These are phyloP conservation scores for Boletus pseudopeckii DNA, from an alignment of 768 basidiomycete species.

Conservation along the genomic window DNA sequence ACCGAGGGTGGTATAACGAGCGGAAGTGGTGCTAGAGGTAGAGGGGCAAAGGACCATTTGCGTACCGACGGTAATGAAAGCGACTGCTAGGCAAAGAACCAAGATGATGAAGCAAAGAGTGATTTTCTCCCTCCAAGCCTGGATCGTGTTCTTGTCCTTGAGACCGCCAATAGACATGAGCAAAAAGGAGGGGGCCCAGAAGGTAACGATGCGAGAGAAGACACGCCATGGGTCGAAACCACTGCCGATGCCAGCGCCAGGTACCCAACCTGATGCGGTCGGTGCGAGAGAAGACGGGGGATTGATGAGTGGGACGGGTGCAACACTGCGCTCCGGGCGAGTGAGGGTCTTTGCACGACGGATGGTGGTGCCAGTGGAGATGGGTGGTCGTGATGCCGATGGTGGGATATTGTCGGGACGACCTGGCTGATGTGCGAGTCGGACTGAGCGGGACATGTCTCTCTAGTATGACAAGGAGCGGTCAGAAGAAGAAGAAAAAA, in stretches of 20 bases:
- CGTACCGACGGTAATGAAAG: constrained; percentile 92
- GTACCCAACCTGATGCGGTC: constrained; percentile 36
- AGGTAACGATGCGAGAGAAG: constrained; percentile 76
- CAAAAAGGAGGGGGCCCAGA: constrained; percentile 84
- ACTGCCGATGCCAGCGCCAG: constrained; percentile 27
- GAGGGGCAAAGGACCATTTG: constrained; percentile 88
- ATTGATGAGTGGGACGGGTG: constrained; percentile 91
- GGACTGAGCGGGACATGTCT: constrained; percentile 25
- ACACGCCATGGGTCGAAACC: constrained; percentile 70
- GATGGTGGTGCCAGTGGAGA: constrained; percentile 54
- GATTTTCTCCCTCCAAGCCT: constrained; percentile 98
- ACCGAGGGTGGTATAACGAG: constrained; percentile 53
- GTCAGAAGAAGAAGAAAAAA: not conserved
- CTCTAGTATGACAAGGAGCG: not conserved
- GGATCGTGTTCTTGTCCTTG: constrained; percentile 69
- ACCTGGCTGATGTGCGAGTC: constrained; percentile 8
- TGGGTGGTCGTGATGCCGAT: constrained; percentile 41
- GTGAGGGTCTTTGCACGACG: constrained; percentile 95
- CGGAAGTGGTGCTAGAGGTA: constrained; percentile 39
- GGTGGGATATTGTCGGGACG: constrained; percentile 47
- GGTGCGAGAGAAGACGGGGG: constrained; percentile 53
- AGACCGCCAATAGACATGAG: constrained; percentile 75
- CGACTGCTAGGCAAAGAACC: constrained; percentile 73
- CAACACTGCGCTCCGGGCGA: constrained; percentile 90
- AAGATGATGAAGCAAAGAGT: constrained; percentile 85